Conservation (phyloP, 2,329 filamentous ascomycete species). For the Chrysoporthe austroafricana region DNA sequence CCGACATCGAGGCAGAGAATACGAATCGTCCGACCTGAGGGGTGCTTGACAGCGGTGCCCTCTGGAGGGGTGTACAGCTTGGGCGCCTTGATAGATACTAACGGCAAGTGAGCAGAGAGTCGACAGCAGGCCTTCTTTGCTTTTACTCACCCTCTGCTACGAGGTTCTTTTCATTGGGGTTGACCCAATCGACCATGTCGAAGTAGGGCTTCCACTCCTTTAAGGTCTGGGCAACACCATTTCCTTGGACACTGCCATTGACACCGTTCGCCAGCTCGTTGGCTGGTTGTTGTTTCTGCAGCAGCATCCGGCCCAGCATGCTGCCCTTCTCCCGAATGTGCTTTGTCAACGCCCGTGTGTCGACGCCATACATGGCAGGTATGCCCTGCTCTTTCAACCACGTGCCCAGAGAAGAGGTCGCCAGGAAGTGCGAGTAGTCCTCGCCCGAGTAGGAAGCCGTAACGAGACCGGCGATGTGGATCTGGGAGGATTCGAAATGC, state of each 20-base stretch:
- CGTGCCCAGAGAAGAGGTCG: constrained; percentile 83
- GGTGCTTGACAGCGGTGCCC: constrained; percentile 76
- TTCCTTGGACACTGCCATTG: constrained; percentile 43
- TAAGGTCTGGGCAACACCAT: constrained; percentile 42
- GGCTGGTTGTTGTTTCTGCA: constrained; percentile 61
- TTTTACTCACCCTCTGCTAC: constrained; percentile 83
- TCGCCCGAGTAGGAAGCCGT: constrained; percentile 92
- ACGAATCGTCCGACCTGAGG: constrained; percentile 83
- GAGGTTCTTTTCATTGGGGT: constrained; percentile 91
- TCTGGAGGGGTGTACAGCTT: constrained; percentile 81
- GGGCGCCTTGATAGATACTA: constrained; percentile 87
- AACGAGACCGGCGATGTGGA: constrained; percentile 91
- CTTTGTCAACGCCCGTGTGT: constrained; percentile 93
- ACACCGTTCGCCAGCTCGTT: constrained; percentile 47
- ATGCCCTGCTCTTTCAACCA: constrained; percentile 97
- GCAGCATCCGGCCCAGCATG: constrained; percentile 90
- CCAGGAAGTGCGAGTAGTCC: constrained; percentile 93
- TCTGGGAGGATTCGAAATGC: constrained; percentile 89
- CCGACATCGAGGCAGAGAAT: constrained; percentile 95
- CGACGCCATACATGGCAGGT: constrained; percentile 92
- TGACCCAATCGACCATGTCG: constrained; percentile 82
- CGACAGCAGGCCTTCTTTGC: constrained; percentile 27
- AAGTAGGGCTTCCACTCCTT: constrained; percentile 62
- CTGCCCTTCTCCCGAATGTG: constrained; percentile 91
- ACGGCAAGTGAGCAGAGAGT: constrained; percentile 44